Conservation (phyloP, 768 basidiomycete genomes). For the Auricularia auricula-judae region DNA sequence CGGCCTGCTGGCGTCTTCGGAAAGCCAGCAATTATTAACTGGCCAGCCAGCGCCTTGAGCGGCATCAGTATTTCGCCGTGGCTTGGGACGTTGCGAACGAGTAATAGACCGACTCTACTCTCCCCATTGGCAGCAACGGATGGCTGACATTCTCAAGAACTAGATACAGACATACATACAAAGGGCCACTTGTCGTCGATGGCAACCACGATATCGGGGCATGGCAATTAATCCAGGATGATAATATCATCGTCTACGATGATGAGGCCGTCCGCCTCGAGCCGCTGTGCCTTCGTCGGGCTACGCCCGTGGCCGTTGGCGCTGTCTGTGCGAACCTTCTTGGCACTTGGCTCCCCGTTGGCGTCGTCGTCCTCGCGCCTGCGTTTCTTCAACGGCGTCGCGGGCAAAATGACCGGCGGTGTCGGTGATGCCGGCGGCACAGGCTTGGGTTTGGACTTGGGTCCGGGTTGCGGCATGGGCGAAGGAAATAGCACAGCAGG, state of each 20-base stretch:
- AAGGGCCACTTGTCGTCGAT: too few relatives aligned
- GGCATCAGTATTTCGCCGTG: too few relatives aligned
- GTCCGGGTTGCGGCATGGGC: slow-evolving; percentile 46
- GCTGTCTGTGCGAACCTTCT: slow-evolving; percentile 34
- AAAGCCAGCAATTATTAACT: too few relatives aligned
- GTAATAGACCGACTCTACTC: too few relatives aligned
- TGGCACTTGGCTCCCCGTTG: slow-evolving; percentile 46
- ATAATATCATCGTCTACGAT: slow-evolving; percentile 34
- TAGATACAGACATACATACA: too few relatives aligned
- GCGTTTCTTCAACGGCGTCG: slow-evolving; percentile 38
- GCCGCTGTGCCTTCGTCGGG: slow-evolving; percentile 50
- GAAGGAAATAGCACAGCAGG: slow-evolving; percentile 53
- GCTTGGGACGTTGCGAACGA: too few relatives aligned
- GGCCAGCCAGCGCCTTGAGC: too few relatives aligned
- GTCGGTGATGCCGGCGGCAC: slow-evolving; percentile 31
- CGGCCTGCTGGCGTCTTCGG: too few relatives aligned
- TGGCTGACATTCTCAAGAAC: too few relatives aligned
- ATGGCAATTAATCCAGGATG: too few relatives aligned
- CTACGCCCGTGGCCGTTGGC: slow-evolving; percentile 23
- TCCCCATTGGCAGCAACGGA: too few relatives aligned
- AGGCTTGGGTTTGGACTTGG: slow-evolving; percentile 24
- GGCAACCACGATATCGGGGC: too few relatives aligned
- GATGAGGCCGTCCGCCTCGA: slow-evolving; percentile 70
- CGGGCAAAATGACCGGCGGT: slow-evolving; percentile 32
- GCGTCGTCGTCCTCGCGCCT: slow-evolving; percentile 35